phyloP scores from a whole-genome alignment of 257 asterid species.

The Plantago elongata region DNA sequence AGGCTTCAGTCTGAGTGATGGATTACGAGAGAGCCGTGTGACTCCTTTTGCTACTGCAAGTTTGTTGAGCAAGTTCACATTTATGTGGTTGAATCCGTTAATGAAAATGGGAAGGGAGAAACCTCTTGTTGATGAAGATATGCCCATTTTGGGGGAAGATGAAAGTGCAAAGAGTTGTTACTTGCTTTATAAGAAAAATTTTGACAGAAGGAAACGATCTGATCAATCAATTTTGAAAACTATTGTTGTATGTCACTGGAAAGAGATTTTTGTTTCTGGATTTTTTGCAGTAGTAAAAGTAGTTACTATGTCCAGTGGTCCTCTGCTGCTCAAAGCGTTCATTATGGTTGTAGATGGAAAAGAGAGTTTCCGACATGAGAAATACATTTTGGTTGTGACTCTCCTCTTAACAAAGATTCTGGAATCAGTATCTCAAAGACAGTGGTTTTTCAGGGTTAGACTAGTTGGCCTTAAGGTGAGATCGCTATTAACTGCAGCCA shows the following conservation, averaged over 20 bases:
- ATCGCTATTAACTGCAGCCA: constrained; percentile 64
- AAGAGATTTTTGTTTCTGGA: constrained; percentile 59
- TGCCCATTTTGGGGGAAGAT: constrained; percentile 55
- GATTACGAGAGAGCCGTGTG: constrained; percentile 29
- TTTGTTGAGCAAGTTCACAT: constrained; percentile 45
- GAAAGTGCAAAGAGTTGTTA: constrained; percentile 79
- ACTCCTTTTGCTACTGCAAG: constrained; percentile 61
- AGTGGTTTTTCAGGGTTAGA: constrained; percentile 79
- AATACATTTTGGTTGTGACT: constrained; percentile 45
- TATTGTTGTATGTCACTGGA: constrained; percentile 55
- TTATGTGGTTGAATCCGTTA: constrained; percentile 91
- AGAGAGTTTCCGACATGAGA: constrained; percentile 48
- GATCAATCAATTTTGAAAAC: constrained; percentile 41
- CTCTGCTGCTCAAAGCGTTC: constrained; percentile 75
- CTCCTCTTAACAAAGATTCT: constrained; percentile 65
- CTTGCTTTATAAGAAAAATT: constrained; percentile 36
- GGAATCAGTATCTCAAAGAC: constrained; percentile 80
- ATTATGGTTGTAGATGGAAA: constrained; percentile 76
- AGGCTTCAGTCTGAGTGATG: constrained; percentile 30
- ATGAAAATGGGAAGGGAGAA: constrained; percentile 70
- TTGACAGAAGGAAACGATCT: constrained; percentile 34
- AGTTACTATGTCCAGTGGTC: constrained; percentile 74
- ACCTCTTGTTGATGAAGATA: constrained; percentile 65
- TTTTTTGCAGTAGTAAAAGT: constrained; percentile 67
- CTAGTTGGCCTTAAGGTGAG: constrained; percentile 64